These are phyloP conservation scores for Arctium minus DNA, from an alignment of 129 eudicot species.

Conservation along the genomic window DNA sequence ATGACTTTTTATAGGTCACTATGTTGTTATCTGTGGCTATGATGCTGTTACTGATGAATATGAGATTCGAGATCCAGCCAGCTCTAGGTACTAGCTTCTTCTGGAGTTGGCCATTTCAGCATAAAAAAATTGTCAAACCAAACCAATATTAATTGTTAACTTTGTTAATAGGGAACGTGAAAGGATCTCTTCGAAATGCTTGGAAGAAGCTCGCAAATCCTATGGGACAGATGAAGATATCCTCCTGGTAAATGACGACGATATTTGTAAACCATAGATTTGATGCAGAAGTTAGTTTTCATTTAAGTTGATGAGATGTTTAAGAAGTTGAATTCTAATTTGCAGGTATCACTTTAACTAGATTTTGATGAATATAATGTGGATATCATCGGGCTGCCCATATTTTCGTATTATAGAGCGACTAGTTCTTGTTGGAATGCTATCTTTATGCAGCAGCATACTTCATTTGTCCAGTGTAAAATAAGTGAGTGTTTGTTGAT, in stretches of 20 bases:
- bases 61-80: slow-evolving; percentile 99
- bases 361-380: background rate
- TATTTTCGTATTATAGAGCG: background rate
- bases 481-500: slow-evolving; percentile 9
- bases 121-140: background rate
- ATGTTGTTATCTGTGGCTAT: slow-evolving; percentile 87
- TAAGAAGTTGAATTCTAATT: background rate
- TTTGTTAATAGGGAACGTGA: slow-evolving; percentile 56
- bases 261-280: background rate
- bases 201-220: slow-evolving; percentile 93
- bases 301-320: background rate
- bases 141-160: background rate
- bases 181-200: slow-evolving; percentile 59
- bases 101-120: background rate
- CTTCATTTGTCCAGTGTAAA: slow-evolving; percentile 5
- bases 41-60: slow-evolving; percentile 74
- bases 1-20: slow-evolving; percentile 62
- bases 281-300: background rate
- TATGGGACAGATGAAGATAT: slow-evolving; percentile 99
- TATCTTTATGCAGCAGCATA: background rate
- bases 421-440: background rate
- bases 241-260: slow-evolving; percentile 59
- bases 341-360: slow-evolving; percentile 56
- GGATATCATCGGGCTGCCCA: background rate
- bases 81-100: slow-evolving; percentile 57